A percentile compares a stretch with the other conserved stretches of the same genome.
These are phyloP conservation scores for Leptographium galeiforme DNA, from an alignment of 2,329 filamentous ascomycete species.

Conservation along the genomic window DNA sequence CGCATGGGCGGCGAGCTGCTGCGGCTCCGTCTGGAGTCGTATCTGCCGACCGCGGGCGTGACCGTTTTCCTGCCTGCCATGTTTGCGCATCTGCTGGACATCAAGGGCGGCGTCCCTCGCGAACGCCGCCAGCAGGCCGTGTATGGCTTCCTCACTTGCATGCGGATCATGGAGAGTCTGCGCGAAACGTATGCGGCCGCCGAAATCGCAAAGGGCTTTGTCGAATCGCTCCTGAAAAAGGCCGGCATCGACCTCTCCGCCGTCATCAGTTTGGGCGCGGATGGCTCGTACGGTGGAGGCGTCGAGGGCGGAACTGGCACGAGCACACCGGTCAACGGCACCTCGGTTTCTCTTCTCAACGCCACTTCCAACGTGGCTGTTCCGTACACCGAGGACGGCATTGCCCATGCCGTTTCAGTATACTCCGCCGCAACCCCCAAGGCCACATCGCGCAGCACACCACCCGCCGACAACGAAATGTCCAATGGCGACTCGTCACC, in stretches of 20 bases:
- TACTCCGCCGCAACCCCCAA: slow-evolving; percentile 9
- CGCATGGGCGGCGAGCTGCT: slow-evolving; percentile 69
- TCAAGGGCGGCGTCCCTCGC: slow-evolving; percentile 74
- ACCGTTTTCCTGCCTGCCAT: slow-evolving; percentile 85
- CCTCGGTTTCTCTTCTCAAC: slow-evolving; percentile 11
- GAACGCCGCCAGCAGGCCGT: slow-evolving; percentile 60
- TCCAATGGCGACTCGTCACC: neutral
- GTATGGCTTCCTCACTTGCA: slow-evolving; percentile 78
- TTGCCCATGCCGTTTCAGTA: slow-evolving; percentile 9
- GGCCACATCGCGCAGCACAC: slow-evolving; percentile 26
- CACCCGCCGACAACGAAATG: slow-evolving; percentile 30
- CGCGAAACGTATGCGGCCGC: slow-evolving; percentile 84
- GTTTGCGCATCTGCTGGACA: slow-evolving; percentile 85
- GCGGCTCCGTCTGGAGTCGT: slow-evolving; percentile 58
- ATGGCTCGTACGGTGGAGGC: slow-evolving; percentile 31
- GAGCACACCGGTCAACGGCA: slow-evolving; percentile 10
- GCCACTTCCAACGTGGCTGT: slow-evolving; percentile 12
- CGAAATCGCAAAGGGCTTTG: slow-evolving; percentile 89
- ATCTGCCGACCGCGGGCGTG: slow-evolving; percentile 77
- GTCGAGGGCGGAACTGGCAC: slow-evolving; percentile 6
- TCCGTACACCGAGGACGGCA: slow-evolving; percentile 12
- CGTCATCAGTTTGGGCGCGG: slow-evolving; percentile 21
- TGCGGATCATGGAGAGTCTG: slow-evolving; percentile 78
- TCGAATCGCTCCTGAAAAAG: slow-evolving; percentile 84
- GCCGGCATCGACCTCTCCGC: slow-evolving; percentile 58